Evolutionary conservation across 139 green algal genomes (phyloP), one percentile per base, ranked within the genome.

Genomic region (Micractinium sp.): DNA sequence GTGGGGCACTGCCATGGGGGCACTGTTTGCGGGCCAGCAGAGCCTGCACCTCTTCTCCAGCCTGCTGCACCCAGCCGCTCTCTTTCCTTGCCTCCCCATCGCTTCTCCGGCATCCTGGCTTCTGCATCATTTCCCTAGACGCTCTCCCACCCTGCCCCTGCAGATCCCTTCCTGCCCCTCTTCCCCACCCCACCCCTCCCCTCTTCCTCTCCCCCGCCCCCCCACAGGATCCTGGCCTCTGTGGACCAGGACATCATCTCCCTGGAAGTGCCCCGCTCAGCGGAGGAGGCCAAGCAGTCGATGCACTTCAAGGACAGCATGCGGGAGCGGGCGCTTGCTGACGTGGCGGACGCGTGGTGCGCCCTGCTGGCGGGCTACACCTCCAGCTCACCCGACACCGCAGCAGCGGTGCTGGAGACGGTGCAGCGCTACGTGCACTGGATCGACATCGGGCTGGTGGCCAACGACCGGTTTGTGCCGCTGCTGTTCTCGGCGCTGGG

Each of bases 261-360:
- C 41, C 90, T 98, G 79, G 97, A 99, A 18, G 97, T 98, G 60
- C 94, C 96, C 5, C 93, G 95, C 90, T 94, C 89, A 0, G 89
- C 95, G 53, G 95, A 96, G 53, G 96, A 97, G 74, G 94, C 92
- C 71, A 94, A 94, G 87, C 91, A 94, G 85, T 95, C 89, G 82
- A 98, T 98, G 95, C 90, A 95, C n/a, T 90, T 99, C 33, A 99
- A 99, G 92, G 98, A 99, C 87, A 92, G 93, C 74, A 99, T 99
- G 97, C 93, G 98, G 7, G 96, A 98, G 82, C 91, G 93, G n/a
- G 96, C 94, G 79, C 93, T 99, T 20, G 75, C 25, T 4, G 95
- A 97, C 38, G 82, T 99, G 36, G 93, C 94, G 5, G 92, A 89
- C 3, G 93, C 96, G 12, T 99, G 95, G 94, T 95, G 92, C 85